These are phyloP conservation scores for Fusarium sp. DNA, from an alignment of 2,329 filamentous ascomycete species.

Conservation along the genomic window DNA sequence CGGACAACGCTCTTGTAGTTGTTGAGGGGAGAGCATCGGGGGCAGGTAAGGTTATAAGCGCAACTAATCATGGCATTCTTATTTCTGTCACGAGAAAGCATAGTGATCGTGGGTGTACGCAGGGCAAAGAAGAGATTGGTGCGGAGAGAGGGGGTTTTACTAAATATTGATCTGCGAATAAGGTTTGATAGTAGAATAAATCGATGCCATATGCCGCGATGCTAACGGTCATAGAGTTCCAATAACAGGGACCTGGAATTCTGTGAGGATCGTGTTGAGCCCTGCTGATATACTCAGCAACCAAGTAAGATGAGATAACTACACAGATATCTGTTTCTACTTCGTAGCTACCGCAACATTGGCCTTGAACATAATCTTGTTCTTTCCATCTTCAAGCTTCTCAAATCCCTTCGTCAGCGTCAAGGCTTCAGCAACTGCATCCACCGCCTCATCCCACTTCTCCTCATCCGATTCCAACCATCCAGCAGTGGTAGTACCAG, in stretches of 20 bases:
- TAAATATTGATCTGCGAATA: constrained; percentile 1
- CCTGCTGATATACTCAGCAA: too few relatives aligned
- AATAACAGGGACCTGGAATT: too few relatives aligned
- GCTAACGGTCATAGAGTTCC: too few relatives aligned
- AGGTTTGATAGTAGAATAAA: background rate
- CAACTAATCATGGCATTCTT: constrained; percentile 21
- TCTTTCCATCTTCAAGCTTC: background rate
- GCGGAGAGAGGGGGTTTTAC: constrained; percentile 11
- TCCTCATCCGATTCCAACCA: constrained; percentile 25
- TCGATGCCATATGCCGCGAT: too few relatives aligned
- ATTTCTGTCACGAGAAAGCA: constrained; percentile 19
- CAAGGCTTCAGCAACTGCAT: background rate
- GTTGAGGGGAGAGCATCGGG: constrained; percentile 3
- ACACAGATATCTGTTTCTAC: background rate
- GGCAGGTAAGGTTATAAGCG: constrained; percentile 11
- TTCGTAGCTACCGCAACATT: constrained; percentile 6
- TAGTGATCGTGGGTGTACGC: constrained; percentile 22
- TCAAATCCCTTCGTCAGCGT: background rate
- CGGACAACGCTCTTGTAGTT: constrained; percentile 11
- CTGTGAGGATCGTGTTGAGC: too few relatives aligned
- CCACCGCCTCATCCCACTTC: constrained; percentile 11
- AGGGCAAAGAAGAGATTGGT: constrained; percentile 23
- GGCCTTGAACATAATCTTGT: constrained; percentile 8
- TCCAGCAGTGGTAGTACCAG: constrained; percentile 2
- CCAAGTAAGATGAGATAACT: too few relatives aligned